Evolutionary conservation across 1,284 basidiomycete genomes (phyloP).

Genomic region (Coniferiporia weirii): DNA sequence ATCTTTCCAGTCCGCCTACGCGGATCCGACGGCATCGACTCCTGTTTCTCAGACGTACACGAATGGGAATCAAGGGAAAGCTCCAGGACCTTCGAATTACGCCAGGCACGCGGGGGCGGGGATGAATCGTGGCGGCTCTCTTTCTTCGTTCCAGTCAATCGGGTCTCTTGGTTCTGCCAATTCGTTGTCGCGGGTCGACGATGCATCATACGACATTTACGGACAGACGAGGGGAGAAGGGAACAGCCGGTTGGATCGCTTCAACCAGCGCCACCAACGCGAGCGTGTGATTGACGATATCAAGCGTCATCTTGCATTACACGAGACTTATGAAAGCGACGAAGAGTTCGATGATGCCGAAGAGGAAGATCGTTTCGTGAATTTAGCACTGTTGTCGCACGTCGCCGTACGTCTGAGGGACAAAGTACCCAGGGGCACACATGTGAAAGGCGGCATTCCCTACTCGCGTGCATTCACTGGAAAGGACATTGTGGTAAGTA

Average conservation of each 20-base stretch:
- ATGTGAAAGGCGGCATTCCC: constrained; percentile 87
- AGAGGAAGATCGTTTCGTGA: constrained; percentile 76
- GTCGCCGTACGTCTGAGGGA: constrained; percentile 85
- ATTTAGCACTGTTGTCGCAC: constrained; percentile 83
- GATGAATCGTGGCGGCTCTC: constrained; percentile 13
- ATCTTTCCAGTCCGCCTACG: constrained; percentile 25
- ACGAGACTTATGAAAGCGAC: constrained; percentile 42
- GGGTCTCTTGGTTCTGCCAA: constrained; percentile 13
- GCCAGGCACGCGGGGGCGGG: constrained; percentile 1
- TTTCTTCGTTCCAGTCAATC: constrained; percentile 16
- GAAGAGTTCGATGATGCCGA: constrained; percentile 59
- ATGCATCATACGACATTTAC: constrained; percentile 10
- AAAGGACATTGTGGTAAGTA: constrained; percentile 83
- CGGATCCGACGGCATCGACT: constrained; percentile 25
- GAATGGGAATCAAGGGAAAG: constrained; percentile 20
- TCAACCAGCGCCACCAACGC: constrained; percentile 10
- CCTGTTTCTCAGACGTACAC: constrained; percentile 25
- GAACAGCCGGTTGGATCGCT: constrained; percentile 13
- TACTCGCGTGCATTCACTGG: constrained; percentile 88
- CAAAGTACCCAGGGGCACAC: constrained; percentile 77
- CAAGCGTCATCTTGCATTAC: constrained; percentile 34
- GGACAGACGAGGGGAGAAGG: constrained; percentile 3
- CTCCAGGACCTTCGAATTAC: constrained; percentile 26
- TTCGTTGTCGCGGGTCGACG: constrained; percentile 8
- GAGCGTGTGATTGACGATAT: constrained; percentile 35